Conservation (phyloP, 805 yeast species). For the Pichia nanzhaoensis region DNA sequence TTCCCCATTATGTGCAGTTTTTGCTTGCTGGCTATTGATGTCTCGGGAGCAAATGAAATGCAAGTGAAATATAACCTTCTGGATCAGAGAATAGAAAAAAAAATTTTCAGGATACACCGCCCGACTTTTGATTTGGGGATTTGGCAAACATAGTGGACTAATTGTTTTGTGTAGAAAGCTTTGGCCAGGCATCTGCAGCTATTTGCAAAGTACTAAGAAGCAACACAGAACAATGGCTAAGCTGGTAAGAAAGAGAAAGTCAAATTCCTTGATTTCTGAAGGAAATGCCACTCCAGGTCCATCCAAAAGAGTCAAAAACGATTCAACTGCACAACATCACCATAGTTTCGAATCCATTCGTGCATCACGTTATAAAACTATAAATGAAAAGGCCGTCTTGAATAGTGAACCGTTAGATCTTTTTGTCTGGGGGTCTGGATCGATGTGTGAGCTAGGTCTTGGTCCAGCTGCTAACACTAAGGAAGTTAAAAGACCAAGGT, state of each 20-base stretch:
- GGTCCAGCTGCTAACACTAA: conserved; percentile 91
- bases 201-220: neutral
- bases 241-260: conserved; percentile 22
- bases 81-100: neutral
- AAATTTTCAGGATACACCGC: neutral
- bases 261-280: conserved; percentile 16
- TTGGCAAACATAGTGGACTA: too few species aligned
- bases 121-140: too few species aligned
- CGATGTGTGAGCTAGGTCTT: conserved; percentile 96
- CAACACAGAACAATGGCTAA: conserved; percentile 34
- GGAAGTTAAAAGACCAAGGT: conserved; percentile 92
- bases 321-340: conserved; percentile 14
- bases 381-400: conserved; percentile 34
- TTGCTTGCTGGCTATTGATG: too few species aligned
- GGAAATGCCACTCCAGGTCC: conserved; percentile 20
- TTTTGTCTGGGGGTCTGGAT: conserved; percentile 93
- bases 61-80: neutral
- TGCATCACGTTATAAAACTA: conserved; percentile 42
- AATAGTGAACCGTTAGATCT: conserved; percentile 56
- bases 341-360: conserved; percentile 39
- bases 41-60: too few species aligned
- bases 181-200: too few species aligned
- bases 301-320: conserved; percentile 28
- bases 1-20: conserved; percentile 50
- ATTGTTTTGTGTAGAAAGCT: too few species aligned